Evolutionary conservation across 176 grass and related monocot genomes (phyloP).

Genomic region (Typha latifolia): DNA sequence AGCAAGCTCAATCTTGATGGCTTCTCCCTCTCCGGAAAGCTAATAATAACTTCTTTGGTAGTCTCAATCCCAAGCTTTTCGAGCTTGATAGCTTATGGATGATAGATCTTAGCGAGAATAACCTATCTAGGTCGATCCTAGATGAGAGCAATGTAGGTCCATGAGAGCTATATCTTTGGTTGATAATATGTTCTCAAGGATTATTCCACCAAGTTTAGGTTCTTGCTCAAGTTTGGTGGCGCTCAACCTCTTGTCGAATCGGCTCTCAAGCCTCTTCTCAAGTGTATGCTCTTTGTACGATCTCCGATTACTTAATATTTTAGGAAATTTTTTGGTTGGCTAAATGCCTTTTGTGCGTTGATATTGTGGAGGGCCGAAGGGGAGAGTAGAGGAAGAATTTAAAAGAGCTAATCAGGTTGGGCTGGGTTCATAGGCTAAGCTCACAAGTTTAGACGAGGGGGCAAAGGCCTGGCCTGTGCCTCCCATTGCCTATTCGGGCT

Average conservation of each 20-base stretch:
- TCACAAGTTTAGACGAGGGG: too few relatives aligned
- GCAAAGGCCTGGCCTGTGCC: too few relatives aligned
- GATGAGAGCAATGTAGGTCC: slow-evolving; percentile 46
- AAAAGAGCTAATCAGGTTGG: too few relatives aligned
- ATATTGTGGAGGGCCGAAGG: too few relatives aligned
- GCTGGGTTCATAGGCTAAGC: too few relatives aligned
- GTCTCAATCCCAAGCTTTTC: slow-evolving; percentile 44
- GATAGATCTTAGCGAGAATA: slow-evolving; percentile 73
- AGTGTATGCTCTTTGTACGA: slow-evolving; percentile 74
- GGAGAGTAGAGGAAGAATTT: too few relatives aligned
- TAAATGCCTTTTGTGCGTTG: too few relatives aligned
- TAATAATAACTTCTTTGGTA: slow-evolving; percentile 69
- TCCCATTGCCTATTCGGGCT: too few relatives aligned
- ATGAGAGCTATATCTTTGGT: slow-evolving; percentile 76
- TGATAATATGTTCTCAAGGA: slow-evolving; percentile 52
- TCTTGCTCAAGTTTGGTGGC: slow-evolving; percentile 65
- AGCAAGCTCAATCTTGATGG: slow-evolving; percentile 44
- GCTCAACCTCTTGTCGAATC: slow-evolving; percentile 70
- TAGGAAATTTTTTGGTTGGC: slow-evolving; percentile 45
- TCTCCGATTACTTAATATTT: slow-evolving; percentile 76
- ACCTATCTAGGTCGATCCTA: slow-evolving; percentile 49
- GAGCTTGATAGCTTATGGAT: slow-evolving; percentile 46
- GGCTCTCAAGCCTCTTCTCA: slow-evolving; percentile 48
- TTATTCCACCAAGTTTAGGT: slow-evolving; percentile 46
- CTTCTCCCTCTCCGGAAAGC: slow-evolving; percentile 74